Evolutionary conservation across 768 basidiomycete genomes (phyloP).

Genomic region (Dioszegia hungarica): DNA sequence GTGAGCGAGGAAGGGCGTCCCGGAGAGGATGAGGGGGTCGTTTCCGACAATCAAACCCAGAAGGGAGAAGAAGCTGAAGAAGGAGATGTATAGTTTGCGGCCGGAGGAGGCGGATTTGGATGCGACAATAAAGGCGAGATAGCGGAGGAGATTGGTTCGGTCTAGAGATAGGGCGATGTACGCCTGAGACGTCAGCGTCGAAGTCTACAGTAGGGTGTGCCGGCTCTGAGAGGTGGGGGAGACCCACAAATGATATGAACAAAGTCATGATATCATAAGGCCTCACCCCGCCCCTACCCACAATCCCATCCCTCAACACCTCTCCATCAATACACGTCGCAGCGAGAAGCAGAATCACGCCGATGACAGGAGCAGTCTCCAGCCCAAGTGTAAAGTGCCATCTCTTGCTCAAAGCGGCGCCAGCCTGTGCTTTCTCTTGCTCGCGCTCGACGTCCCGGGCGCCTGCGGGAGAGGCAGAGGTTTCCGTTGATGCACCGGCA

Average conservation of each 20-base stretch:
- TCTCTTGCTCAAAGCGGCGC: neutral
- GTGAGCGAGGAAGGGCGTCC: constrained; percentile 84
- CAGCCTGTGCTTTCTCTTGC: neutral
- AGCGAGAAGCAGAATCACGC: constrained; percentile 51
- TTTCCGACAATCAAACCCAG: constrained; percentile 81
- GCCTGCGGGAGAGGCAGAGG: neutral
- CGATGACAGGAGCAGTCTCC: constrained; percentile 51
- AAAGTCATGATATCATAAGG: constrained; percentile 91
- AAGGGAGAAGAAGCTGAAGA: constrained; percentile 75
- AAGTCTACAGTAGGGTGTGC: too few relatives aligned
- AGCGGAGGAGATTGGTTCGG: constrained; percentile 76
- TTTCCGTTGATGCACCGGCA: neutral
- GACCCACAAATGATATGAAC: constrained; percentile 70
- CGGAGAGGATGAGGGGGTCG: constrained; percentile 87
- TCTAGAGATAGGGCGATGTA: constrained; percentile 92
- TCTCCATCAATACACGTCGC: constrained; percentile 49
- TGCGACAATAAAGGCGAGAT: constrained; percentile 83
- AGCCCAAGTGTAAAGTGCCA: constrained; percentile 40
- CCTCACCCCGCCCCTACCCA: constrained; percentile 70
- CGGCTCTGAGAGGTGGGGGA: neutral
- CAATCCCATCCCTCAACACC: constrained; percentile 69
- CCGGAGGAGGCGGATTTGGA: constrained; percentile 64
- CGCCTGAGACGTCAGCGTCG: constrained; percentile 49
- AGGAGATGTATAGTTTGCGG: constrained; percentile 64
- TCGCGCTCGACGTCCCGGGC: too few relatives aligned